Base-by-base conservation (phyloP, 495 filamentous ascomycete species). In the Rostrohypoxylon terebratum region DNA sequence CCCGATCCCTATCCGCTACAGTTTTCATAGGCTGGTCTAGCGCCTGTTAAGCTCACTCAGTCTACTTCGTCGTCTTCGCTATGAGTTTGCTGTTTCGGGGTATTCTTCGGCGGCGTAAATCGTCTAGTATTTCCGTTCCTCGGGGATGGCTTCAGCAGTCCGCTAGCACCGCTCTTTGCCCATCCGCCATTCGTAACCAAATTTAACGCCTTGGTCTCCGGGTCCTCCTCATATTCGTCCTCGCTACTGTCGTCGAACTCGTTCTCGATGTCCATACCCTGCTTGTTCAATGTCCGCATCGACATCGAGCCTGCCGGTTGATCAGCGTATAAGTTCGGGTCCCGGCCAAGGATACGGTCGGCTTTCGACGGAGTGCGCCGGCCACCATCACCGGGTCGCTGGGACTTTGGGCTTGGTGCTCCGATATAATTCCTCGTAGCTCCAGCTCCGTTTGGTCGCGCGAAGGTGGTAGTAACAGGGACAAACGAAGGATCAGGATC, bases 271-370 rank as follows among this genome's bases (percentile, higher is more conserved):
- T 77, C 70, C 16, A 73, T 69, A 4, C 83, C 83, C 0, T 75
- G 59, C 3, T 77, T 78, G 44, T 79, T 81, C n/a, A 86, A 73
- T 36, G 78, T 75, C 11, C 74, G 75, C 80, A 86, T 77, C 6
- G 81, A 81, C 0, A 86, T 79, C 2, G 77, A 74, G 20, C 78
- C 71, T 7, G 75, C 40, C 18, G 74, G 76, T 55, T 77, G 79
- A 48, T 86, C 84, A 2, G 62, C 79, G 66, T 83, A 85, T 44
- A 84, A 64, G 63, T 81, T 83, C 16, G 84, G 84, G 60, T 86
- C 84, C 5, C 84, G 79, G 21, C 84, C 84, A 3, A 86, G 65
- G 1, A 86, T 74, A n/a, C 84, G 82, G 66, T 85, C 84, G 6
- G 84, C 84, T 63, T 86, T 86, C 54, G 79, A 83, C 3, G 80